phyloP scores from a whole-genome alignment of 371 early-diverging fungal species.

The Mortierella sp. region DNA sequence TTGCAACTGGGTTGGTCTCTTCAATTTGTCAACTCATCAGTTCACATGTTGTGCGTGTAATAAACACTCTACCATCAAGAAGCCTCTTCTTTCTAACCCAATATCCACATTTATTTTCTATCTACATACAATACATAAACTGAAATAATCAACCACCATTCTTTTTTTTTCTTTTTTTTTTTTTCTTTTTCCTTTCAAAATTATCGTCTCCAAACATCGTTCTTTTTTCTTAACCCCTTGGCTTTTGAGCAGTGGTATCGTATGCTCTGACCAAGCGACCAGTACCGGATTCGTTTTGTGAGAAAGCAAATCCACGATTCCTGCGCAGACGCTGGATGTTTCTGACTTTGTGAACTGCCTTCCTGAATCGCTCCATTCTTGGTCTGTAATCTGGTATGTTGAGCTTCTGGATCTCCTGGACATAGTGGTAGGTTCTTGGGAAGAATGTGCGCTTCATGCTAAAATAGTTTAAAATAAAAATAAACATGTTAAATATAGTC shows the following conservation, averaged over 20 bases:
- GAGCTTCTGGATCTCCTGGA: constrained; percentile 98
- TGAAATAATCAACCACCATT: background rate
- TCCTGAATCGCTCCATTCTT: constrained; percentile 96
- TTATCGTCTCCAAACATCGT: background rate
- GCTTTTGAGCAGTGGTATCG: constrained; percentile 95
- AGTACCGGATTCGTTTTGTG: constrained; percentile 97
- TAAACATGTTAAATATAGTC: background rate
- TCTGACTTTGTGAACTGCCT: constrained; percentile 97
- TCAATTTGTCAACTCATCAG: too few species aligned
- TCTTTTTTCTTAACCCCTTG: constrained; percentile 55
- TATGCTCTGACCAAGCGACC: constrained; percentile 94
- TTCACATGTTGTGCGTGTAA: too few species aligned
- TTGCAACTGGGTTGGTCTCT: too few species aligned
- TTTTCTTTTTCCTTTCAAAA: background rate
- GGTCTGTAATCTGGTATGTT: constrained; percentile 98
- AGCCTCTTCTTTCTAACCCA: too few species aligned
- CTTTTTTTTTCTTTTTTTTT: too few species aligned
- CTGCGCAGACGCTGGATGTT: constrained; percentile 93
- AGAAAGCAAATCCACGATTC: constrained; percentile 97
- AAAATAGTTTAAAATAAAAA: constrained; percentile 1
- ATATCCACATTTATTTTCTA: background rate
- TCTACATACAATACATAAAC: constrained; percentile 8
- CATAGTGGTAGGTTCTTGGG: constrained; percentile 90
- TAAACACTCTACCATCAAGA: too few species aligned
- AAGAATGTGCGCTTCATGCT: constrained; percentile 87